phyloP scores from a whole-genome alignment of 148 eudicot species.

The Cornus suecica region DNA sequence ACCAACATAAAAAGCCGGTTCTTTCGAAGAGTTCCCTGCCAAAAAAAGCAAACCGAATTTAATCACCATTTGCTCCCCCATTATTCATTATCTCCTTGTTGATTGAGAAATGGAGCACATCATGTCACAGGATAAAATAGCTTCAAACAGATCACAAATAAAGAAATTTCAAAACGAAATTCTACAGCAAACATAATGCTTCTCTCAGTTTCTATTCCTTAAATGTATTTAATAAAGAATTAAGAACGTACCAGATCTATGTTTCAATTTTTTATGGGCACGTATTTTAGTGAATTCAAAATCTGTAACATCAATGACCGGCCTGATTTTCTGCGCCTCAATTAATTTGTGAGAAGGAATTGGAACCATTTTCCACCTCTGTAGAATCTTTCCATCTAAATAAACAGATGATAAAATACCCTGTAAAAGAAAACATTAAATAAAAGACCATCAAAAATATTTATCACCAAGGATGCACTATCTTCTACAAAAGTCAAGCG shows the following conservation, averaged over 20 bases:
- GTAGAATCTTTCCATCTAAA: conserved; percentile 49
- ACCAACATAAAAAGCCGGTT: conserved; percentile 81
- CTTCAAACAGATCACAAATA: neutral
- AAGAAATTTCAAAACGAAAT: neutral
- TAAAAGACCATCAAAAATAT: neutral
- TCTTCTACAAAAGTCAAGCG: neutral
- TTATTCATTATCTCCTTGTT: neutral
- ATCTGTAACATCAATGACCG: conserved; percentile 26
- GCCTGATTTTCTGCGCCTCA: conserved; percentile 29
- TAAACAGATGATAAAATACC: conserved; percentile 84
- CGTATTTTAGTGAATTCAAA: conserved; percentile 20
- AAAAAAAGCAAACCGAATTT: neutral
- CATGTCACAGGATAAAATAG: conserved; percentile 2
- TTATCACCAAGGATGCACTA: neutral
- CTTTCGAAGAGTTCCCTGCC: conserved; percentile 42
- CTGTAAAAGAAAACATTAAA: conserved; percentile 32
- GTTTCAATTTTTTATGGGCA: conserved; percentile 34
- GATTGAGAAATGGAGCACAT: neutral
- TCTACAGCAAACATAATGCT: neutral
- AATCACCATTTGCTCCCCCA: neutral
- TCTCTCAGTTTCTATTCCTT: neutral
- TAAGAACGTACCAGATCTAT: conserved; percentile 26
- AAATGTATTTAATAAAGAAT: neutral
- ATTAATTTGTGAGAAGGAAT: conserved; percentile 56
- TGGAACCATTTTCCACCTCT: conserved; percentile 71